phyloP scores from a whole-genome alignment of 208 protist genomes.

The Acanthamoeba sp. region DNA sequence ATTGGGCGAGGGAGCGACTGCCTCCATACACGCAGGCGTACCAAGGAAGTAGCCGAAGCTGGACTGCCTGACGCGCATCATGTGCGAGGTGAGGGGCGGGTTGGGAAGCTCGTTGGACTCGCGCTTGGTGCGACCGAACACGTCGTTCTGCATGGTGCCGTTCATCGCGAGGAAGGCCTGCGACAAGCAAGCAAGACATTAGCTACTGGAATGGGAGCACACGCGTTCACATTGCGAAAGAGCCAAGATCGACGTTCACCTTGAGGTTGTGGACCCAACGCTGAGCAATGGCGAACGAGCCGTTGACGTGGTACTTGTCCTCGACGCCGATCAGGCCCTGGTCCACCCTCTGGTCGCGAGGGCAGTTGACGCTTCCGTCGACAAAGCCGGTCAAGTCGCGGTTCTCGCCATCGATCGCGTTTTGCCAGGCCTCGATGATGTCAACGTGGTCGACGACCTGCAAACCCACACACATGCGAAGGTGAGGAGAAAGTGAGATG shows the following conservation, averaged over 20 bases:
- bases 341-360: conserved; percentile 5
- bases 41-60: conserved; percentile 47
- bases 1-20: too few species aligned
- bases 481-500: not conserved
- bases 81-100: conserved; percentile 18
- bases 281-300: conserved; percentile 27
- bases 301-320: conserved; percentile 55
- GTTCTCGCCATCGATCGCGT: conserved; percentile 2
- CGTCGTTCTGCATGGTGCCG: conserved; percentile 13
- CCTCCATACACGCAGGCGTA: not conserved
- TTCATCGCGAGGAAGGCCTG: conserved; percentile 18
- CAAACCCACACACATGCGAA: not conserved
- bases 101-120: conserved; percentile 20
- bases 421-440: conserved; percentile 28
- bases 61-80: conserved; percentile 41
- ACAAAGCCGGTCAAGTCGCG: conserved; percentile 27
- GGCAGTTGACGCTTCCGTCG: conserved; percentile 48
- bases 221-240: too few species aligned
- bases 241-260: not conserved
- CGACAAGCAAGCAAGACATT: not conserved
- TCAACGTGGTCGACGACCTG: conserved; percentile 22
- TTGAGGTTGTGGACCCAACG: conserved; percentile 44
- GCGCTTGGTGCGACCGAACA: conserved; percentile 31
- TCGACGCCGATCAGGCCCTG: conserved; percentile 24
- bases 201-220: too few species aligned